phyloP scores from a whole-genome alignment of 75 land plant species.

The Azolla pinnata region DNA sequence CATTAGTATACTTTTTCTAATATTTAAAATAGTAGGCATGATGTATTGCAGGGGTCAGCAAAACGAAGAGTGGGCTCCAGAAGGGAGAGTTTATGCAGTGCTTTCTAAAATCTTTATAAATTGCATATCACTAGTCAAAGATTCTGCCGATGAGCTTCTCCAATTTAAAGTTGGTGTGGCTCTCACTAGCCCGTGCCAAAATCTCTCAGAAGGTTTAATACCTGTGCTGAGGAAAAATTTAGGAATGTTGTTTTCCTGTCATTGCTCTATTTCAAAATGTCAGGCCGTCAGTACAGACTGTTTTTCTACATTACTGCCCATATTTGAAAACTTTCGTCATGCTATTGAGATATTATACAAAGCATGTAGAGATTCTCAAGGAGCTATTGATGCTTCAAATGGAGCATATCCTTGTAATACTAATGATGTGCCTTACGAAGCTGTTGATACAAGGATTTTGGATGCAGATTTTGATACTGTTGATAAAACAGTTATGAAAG shows the following conservation, averaged over 20 bases:
- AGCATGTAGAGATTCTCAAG: too few relatives aligned
- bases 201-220: background rate
- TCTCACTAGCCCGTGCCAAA: background rate
- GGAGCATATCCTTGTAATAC: too few relatives aligned
- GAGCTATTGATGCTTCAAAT: too few relatives aligned
- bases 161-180: background rate
- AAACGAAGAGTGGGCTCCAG: slow-evolving; percentile 17
- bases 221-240: background rate
- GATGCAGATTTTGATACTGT: slow-evolving; percentile 57
- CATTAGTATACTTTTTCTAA: too few relatives aligned
- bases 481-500: slow-evolving; percentile 16
- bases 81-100: slow-evolving; percentile 13
- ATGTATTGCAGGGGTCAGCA: slow-evolving; percentile 20
- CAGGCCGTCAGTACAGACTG: too few relatives aligned
- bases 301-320: too few relatives aligned
- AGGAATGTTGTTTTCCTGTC: background rate
- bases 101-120: slow-evolving; percentile 7
- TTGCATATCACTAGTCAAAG: background rate
- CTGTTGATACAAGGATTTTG: slow-evolving; percentile 20
- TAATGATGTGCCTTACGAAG: background rate
- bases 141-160: background rate
- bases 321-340: background rate
- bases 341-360: too few relatives aligned
- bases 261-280: background rate
- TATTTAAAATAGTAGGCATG: too few relatives aligned